phyloP scores from a whole-genome alignment of 192 early-diverging fungal species.

The Coemansia sp. region DNA sequence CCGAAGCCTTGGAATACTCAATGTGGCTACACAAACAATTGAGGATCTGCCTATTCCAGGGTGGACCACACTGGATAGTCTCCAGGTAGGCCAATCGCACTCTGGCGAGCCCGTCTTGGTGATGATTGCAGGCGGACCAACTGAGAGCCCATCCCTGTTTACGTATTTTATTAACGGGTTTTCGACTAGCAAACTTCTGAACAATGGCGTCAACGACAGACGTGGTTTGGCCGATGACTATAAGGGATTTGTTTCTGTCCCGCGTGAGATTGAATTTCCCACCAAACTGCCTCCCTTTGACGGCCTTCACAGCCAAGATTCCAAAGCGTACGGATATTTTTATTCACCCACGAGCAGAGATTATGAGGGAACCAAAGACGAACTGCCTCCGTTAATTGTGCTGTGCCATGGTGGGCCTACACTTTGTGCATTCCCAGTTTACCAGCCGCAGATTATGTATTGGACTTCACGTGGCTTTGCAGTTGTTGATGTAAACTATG shows the following conservation, averaged over 20 bases:
- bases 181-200: constrained; percentile 1
- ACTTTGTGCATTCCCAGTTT: constrained; percentile 25
- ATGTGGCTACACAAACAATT: constrained; percentile 22
- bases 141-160: constrained; percentile 24
- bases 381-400: constrained; percentile 68
- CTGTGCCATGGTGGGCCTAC: constrained; percentile 77
- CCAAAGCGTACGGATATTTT: constrained; percentile 55
- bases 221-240: neutral
- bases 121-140: constrained; percentile 35
- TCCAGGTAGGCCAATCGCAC: constrained; percentile 29
- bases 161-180: constrained; percentile 41
- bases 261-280: constrained; percentile 61
- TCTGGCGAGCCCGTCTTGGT: constrained; percentile 39
- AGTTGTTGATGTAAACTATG: constrained; percentile 74
- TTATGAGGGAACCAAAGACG: constrained; percentile 50
- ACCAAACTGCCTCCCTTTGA: constrained; percentile 50
- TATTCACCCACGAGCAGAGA: constrained; percentile 67
- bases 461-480: constrained; percentile 80
- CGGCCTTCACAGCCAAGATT: neutral
- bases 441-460: constrained; percentile 61
- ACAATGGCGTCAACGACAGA: neutral
- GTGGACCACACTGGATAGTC: constrained; percentile 29
- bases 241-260: constrained; percentile 60
- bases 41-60: constrained; percentile 38
- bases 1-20: constrained; percentile 26